A percentile compares a stretch with the other conserved stretches of the same genome.
Evolutionary conservation across 371 early-diverging fungal species (phyloP).

Genomic region (Capniomyces stellatus): DNA sequence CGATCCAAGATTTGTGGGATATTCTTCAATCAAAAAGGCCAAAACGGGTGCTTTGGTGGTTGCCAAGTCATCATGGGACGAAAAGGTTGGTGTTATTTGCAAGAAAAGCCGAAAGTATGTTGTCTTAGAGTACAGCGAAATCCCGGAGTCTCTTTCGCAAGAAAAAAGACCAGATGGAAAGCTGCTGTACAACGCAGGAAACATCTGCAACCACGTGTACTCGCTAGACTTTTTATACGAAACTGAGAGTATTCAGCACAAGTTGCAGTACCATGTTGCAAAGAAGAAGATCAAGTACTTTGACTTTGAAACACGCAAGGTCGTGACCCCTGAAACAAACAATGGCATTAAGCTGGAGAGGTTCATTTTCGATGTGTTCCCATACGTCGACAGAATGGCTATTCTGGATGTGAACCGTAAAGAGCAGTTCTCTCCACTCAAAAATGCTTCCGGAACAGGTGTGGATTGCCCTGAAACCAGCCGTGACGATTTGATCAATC

Average conservation of each 20-base stretch:
- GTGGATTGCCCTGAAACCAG: constrained; percentile 87
- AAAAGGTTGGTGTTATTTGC: constrained; percentile 90
- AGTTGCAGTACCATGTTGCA: constrained; percentile 88
- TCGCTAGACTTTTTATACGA: constrained; percentile 74
- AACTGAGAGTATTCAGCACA: constrained; percentile 55
- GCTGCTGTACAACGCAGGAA: constrained; percentile 75
- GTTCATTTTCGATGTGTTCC: constrained; percentile 94
- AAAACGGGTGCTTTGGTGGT: constrained; percentile 91
- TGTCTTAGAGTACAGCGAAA: constrained; percentile 94
- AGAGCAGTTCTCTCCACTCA: constrained; percentile 94
- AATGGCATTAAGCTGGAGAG: constrained; percentile 96
- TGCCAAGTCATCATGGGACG: constrained; percentile 61
- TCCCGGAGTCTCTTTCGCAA: constrained; percentile 50
- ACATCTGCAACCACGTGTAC: constrained; percentile 97
- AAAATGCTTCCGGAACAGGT: constrained; percentile 84
- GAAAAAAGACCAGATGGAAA: constrained; percentile 32
- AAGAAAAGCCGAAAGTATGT: constrained; percentile 56
- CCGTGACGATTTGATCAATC: constrained; percentile 66
- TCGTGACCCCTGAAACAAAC: constrained; percentile 49
- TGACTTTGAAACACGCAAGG: constrained; percentile 56
- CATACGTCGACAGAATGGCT: constrained; percentile 64
- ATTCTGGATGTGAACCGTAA: constrained; percentile 79
- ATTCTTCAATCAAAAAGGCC: constrained; percentile 59
- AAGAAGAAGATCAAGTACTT: constrained; percentile 90
- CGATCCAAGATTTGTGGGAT: constrained; percentile 83